Conservation (phyloP, 768 basidiomycete species). For the Mycena floridula region DNA sequence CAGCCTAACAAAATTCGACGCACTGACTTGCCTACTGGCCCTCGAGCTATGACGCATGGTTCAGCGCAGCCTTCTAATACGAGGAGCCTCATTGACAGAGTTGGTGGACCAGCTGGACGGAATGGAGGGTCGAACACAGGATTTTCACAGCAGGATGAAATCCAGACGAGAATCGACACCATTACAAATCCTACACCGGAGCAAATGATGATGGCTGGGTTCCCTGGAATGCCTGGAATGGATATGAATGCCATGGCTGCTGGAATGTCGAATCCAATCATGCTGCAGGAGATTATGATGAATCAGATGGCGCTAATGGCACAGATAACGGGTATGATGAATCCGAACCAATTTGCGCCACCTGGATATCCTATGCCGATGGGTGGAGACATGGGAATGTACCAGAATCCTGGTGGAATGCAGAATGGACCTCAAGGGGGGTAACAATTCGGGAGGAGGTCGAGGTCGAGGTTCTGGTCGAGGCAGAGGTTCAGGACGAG, state of each 20-base stretch:
- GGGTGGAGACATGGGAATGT: conserved; percentile 49
- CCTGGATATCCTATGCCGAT: conserved; percentile 19
- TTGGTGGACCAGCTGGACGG: conserved; percentile 50
- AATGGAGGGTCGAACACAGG: no score
- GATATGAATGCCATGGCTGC: conserved; percentile 58
- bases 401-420: conserved; percentile 28
- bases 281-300: conserved; percentile 88
- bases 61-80: conserved; percentile 33
- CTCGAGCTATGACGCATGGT: conserved; percentile 75
- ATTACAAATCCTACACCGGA: conserved; percentile 56
- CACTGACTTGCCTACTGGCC: conserved; percentile 77
- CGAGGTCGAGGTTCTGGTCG: conserved; percentile 45
- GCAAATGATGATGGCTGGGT: conserved; percentile 51
- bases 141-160: conserved; percentile 51
- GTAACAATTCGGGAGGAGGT: conserved; percentile 22
- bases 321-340: conserved; percentile 83
- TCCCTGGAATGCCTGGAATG: conserved; percentile 37
- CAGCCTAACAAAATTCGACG: conserved; percentile 69
- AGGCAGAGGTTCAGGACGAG: conserved; percentile 30
- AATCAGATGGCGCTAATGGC: conserved; percentile 91
- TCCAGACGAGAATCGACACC: conserved; percentile 75
- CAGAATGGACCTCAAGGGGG: conserved; percentile 27
- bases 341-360: conserved; percentile 55
- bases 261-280: conserved; percentile 54
- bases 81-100: conserved; percentile 74